Evolutionary conservation across 2,329 filamentous ascomycete genomes (phyloP).

Genomic region (Aspergillus sp.): DNA sequence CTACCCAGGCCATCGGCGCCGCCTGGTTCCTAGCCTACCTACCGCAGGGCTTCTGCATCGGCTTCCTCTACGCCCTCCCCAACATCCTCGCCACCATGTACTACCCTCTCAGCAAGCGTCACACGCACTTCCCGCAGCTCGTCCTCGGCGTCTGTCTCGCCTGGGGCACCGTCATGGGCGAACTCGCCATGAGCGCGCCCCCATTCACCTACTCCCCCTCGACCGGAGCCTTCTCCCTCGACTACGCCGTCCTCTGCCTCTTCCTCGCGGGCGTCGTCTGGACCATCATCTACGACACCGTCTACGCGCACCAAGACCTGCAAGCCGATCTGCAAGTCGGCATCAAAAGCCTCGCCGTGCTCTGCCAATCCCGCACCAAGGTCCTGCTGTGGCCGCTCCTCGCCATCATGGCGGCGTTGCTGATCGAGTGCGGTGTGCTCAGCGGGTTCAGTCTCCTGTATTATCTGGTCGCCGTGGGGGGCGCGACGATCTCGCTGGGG

Average conservation of each 20-base stretch:
- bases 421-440: neutral
- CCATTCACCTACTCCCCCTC: neutral
- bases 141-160: slow-evolving; percentile 83
- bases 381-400: neutral
- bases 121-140: slow-evolving; percentile 84
- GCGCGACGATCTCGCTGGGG: neutral
- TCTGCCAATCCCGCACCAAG: slow-evolving; percentile 2
- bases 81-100: slow-evolving; percentile 7
- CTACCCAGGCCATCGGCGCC: slow-evolving; percentile 53
- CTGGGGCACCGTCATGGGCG: slow-evolving; percentile 64
- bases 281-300: slow-evolving; percentile 34
- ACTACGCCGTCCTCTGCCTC: slow-evolving; percentile 1
- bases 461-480: neutral
- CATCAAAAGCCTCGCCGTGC: slow-evolving; percentile 34
- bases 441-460: neutral
- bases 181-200: neutral
- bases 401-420: neutral
- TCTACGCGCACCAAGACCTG: slow-evolving; percentile 40
- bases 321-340: slow-evolving; percentile 37
- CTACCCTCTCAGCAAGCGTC: slow-evolving; percentile 80
- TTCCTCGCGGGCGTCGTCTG: slow-evolving; percentile 1
- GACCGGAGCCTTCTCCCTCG: neutral
- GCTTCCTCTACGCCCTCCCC: neutral
- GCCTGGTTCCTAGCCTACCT: neutral
- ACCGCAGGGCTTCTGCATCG: neutral